Conservation (phyloP, 371 early-diverging fungal species). For the Catenaria anguillulae region DNA sequence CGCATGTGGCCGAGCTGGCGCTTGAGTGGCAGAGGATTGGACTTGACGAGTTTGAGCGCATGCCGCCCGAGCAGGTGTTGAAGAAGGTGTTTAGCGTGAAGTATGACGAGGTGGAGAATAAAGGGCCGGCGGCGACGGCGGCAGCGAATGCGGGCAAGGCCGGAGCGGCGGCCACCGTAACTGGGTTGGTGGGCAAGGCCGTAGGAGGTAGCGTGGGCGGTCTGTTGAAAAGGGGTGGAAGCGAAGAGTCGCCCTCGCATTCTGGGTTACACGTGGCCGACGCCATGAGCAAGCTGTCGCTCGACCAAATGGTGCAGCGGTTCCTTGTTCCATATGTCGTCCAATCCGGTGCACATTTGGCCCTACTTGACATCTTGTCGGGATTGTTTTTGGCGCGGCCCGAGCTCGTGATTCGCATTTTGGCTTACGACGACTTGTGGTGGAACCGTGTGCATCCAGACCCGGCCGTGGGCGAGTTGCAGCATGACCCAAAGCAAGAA, state of each 20-base stretch:
- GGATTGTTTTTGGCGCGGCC: not conserved
- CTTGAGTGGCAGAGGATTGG: not conserved
- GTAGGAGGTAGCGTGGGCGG: too few species aligned
- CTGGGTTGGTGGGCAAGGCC: too few species aligned
- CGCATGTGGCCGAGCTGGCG: not conserved
- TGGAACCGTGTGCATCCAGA: not conserved
- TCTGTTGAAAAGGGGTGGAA: too few species aligned
- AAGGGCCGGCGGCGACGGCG: too few species aligned
- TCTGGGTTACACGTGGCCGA: too few species aligned
- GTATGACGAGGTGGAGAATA: not conserved
- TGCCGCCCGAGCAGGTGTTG: not conserved
- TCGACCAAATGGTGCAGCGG: not conserved
- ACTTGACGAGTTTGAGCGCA: not conserved
- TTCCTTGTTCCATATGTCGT: not conserved
- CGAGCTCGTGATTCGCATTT: not conserved
- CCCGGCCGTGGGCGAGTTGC: not conserved
- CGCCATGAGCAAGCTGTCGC: too few species aligned
- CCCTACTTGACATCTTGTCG: not conserved
- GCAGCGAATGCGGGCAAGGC: too few species aligned
- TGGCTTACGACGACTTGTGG: not conserved
- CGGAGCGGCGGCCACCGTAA: too few species aligned
- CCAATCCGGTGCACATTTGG: not conserved
- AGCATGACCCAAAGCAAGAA: not conserved
- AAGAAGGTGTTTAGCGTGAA: not conserved
- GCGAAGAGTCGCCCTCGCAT: too few species aligned